Evolutionary conservation across 176 grass and related monocot species (phyloP), one percentile per base, ranked within the genome.

Genomic region (Carex cristatella): DNA sequence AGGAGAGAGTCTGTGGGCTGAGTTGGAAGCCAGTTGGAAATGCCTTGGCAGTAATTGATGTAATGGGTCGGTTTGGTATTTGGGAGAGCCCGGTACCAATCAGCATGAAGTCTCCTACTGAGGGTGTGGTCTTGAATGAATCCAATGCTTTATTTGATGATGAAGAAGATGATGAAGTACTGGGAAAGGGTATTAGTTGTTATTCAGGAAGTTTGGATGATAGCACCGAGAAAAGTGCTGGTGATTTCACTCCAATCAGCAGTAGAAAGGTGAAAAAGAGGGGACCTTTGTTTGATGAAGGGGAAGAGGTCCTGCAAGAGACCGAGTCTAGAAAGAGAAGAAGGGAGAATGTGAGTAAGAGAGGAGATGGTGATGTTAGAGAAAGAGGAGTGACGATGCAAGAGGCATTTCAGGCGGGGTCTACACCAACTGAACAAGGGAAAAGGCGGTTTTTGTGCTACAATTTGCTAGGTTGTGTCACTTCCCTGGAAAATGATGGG

Each of bases 391-490:
- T 81, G 79, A 94, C 73, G 87, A 93, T 94, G 89, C 92, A 98
- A 83, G 80, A 86, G 74, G 84, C 92, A 40, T 98, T 98, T 86
- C 95, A 98, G 85, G 88, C 88, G 65, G 95, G 95, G 15, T 98
- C 86, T 2, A 98, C 95, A 40, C 89, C 91, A 74, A 69, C 86
- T 81, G 88, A 94, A 79, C 27, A 46, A 83, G 91, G 91, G 79
- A 93, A 87, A 76, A 88, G 91, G 13, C 87, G 90, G 71, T 98
- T 98, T 86, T 90, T 98, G 35, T 90, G 88, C 60, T 98, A 95
- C 80, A 98, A 90, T 84, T 93, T 98, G 89, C 93, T 94, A 82
- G 95, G 95, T 48, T 90, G 86, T 87, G 87, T 98, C 68, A 98
- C 95, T 27, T 91, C 95, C 53, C 84, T 94, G 57, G 86, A 98